phyloP scores from a whole-genome alignment of 441 rosid genomes.

The Jatropha multifida region DNA sequence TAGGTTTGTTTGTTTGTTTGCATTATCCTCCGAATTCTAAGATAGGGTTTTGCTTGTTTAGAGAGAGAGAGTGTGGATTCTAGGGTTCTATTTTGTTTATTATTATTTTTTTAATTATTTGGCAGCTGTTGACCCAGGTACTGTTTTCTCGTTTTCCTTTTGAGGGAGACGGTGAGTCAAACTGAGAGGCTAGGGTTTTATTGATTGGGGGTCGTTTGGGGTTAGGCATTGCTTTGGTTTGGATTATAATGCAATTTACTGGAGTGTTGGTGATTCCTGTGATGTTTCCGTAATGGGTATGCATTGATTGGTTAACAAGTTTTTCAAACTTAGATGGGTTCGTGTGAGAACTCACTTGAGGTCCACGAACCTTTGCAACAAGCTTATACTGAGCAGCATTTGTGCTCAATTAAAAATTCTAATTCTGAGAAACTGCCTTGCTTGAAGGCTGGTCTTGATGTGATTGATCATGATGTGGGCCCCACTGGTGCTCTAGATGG shows the following conservation, averaged over 20 bases:
- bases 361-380: slow-evolving; percentile 22
- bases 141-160: slow-evolving; percentile 18
- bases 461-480: slow-evolving; percentile 33
- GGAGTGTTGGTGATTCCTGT: slow-evolving; percentile 7
- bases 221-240: slow-evolving; percentile 32
- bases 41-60: slow-evolving; percentile 35
- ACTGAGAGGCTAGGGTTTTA: slow-evolving; percentile 28
- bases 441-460: slow-evolving; percentile 26
- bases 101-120: background rate
- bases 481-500: slow-evolving; percentile 25
- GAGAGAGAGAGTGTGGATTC: slow-evolving; percentile 23
- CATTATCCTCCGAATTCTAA: slow-evolving; percentile 45
- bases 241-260: slow-evolving; percentile 25
- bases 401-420: slow-evolving; percentile 16
- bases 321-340: slow-evolving; percentile 33
- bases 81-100: slow-evolving; percentile 31
- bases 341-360: slow-evolving; percentile 29
- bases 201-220: slow-evolving; percentile 30
- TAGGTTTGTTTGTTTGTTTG: slow-evolving; percentile 16
- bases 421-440: slow-evolving; percentile 24
- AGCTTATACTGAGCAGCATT: slow-evolving; percentile 29
- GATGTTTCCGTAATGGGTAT: slow-evolving; percentile 19
- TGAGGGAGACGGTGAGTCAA: slow-evolving; percentile 13
- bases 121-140: slow-evolving; percentile 23
- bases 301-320: slow-evolving; percentile 26